Percentiles rank a stretch among this genome's conserved stretches.
phyloP scores from a whole-genome alignment of 179 eudicot genomes.

The Camellia oleifera region DNA sequence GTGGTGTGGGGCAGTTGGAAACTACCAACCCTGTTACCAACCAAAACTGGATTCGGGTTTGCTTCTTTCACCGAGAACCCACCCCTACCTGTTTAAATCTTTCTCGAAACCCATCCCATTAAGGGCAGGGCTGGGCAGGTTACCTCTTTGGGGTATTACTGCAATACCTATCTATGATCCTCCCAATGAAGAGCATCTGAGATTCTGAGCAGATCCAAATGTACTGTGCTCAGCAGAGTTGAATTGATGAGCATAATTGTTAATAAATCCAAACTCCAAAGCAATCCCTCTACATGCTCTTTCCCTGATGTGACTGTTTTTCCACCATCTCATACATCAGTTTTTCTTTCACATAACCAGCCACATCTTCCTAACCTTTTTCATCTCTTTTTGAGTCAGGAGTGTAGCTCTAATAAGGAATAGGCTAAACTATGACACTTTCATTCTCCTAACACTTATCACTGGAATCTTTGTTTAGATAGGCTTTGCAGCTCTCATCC shows the following conservation, averaged over 20 bases:
- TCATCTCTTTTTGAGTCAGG: too few relatives aligned
- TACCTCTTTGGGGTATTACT: neutral
- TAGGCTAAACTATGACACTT: too few relatives aligned
- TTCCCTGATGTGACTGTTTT: neutral
- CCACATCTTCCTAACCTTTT: too few relatives aligned
- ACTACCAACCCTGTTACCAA: neutral
- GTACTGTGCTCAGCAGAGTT: neutral
- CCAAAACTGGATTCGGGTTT: neutral
- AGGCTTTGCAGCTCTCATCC: too few relatives aligned
- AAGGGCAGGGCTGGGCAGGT: neutral
- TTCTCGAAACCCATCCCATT: neutral
- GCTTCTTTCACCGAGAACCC: conserved; percentile 6
- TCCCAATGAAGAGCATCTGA: neutral
- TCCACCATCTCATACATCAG: neutral
- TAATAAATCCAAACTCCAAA: neutral
- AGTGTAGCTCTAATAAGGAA: too few relatives aligned
- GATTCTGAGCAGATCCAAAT: neutral
- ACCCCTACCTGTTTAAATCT: neutral
- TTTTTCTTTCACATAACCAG: too few relatives aligned
- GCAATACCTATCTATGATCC: neutral
- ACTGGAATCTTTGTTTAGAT: too few relatives aligned
- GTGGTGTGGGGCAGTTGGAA: neutral
- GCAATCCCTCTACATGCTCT: neutral
- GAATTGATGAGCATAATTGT: neutral
- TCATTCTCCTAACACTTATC: too few relatives aligned